Conservation (phyloP, 345 rosid species). For the Aquilaria yunnanensis region DNA sequence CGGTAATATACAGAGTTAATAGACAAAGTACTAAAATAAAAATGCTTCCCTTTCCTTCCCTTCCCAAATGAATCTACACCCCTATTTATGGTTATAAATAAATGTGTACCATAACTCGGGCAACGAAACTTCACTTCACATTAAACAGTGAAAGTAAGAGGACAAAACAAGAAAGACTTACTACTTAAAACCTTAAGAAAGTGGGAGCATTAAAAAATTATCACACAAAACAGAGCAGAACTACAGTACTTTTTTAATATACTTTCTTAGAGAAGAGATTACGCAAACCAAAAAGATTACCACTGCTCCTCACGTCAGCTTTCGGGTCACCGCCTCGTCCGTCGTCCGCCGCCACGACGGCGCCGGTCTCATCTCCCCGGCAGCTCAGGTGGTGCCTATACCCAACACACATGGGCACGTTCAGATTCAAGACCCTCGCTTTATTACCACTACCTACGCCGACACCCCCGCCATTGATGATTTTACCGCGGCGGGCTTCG, state of each 20-base stretch:
- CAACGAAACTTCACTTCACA: no score
- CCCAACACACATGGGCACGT: constrained; percentile 57
- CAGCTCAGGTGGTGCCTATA: constrained; percentile 66
- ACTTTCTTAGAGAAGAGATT: constrained; percentile 68
- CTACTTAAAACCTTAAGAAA: not conserved
- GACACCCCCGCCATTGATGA: not conserved
- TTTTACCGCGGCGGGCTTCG: constrained; percentile 24
- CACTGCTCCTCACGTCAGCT: not conserved
- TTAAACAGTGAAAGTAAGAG: no score
- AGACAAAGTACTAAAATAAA: no score
- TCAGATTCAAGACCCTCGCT: constrained; percentile 40
- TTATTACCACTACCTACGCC: constrained; percentile 1
- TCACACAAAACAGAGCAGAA: not conserved
- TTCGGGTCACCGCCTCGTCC: not conserved
- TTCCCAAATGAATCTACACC: no score
- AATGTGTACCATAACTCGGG: no score
- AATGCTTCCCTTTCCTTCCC: no score
- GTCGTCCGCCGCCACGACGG: not conserved
- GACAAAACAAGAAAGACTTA: not conserved
- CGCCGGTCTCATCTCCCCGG: constrained; percentile 34
- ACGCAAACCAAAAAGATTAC: constrained; percentile 48
- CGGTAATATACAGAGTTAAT: no score
- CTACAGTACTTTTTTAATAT: constrained; percentile 22
- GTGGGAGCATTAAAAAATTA: no score
- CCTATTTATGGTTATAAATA: no score